Evolutionary conservation across 345 rosid genomes (phyloP).

Genomic region (Corymbia maculata): DNA sequence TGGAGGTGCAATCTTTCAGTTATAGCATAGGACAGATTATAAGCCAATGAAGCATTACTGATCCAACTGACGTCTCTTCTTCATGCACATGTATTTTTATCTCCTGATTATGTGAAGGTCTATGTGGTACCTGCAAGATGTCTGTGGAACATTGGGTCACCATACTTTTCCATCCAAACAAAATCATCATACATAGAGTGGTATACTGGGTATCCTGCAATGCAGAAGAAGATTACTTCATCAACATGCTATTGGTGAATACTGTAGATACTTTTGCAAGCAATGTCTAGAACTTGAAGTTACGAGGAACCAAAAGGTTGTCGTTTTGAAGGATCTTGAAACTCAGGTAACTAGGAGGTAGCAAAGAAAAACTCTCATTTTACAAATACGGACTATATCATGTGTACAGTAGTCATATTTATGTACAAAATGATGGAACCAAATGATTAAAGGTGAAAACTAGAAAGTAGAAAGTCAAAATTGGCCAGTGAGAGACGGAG

Average conservation of each 20-base stretch:
- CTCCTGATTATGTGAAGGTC: neutral
- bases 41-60: neutral
- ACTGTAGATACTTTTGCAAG: neutral
- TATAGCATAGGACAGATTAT: neutral
- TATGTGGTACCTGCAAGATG: constrained; percentile 52
- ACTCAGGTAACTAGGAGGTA: neutral
- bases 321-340: neutral
- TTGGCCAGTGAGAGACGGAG: neutral
- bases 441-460: neutral
- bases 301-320: neutral
- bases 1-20: neutral
- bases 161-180: constrained; percentile 74
- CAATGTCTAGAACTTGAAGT: neutral
- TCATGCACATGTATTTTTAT: neutral
- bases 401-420: neutral
- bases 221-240: neutral
- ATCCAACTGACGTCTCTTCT: neutral
- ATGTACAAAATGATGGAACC: neutral
- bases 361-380: neutral
- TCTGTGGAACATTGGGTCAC: constrained; percentile 67
- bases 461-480: neutral
- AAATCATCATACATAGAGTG: constrained; percentile 88
- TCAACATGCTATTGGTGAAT: neutral
- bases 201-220: constrained; percentile 67
- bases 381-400: neutral